Conservation (phyloP, 768 basidiomycete genomes). For the Boletellus emodensis region DNA sequence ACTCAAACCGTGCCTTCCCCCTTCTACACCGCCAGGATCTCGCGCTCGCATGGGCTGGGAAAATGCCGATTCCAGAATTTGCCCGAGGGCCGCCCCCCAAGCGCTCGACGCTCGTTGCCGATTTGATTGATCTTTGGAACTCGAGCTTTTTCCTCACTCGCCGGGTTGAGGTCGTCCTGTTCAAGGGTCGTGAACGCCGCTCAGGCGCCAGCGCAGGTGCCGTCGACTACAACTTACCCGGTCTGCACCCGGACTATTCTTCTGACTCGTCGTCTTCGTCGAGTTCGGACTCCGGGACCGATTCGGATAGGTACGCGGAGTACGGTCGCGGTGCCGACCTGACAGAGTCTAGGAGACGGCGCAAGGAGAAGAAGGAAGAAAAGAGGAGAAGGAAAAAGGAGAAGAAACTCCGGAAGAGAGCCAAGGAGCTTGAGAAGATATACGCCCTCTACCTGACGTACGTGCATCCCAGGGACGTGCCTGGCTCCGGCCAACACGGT, state of each 20-base stretch:
- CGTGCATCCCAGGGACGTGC: slow-evolving; percentile 33
- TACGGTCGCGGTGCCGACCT: slow-evolving; percentile 47
- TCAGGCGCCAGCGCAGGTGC: slow-evolving; percentile 58
- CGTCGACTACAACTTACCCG: slow-evolving; percentile 52
- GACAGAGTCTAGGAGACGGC: slow-evolving; percentile 48
- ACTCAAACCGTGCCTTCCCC: neutral
- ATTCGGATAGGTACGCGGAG: slow-evolving; percentile 38
- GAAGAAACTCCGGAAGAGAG: slow-evolving; percentile 57
- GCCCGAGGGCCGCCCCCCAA: slow-evolving; percentile 48
- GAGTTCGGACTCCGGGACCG: slow-evolving; percentile 42
- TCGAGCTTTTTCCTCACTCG: slow-evolving; percentile 67
- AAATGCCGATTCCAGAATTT: slow-evolving; percentile 58
- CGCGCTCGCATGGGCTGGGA: slow-evolving; percentile 71
- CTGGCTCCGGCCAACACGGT: slow-evolving; percentile 19
- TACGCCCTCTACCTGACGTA: slow-evolving; percentile 64
- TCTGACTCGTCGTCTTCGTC: slow-evolving; percentile 38
- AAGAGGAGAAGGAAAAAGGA: slow-evolving; percentile 60
- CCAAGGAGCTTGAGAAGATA: slow-evolving; percentile 55
- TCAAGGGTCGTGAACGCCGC: slow-evolving; percentile 72
- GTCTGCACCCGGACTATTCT: slow-evolving; percentile 40
- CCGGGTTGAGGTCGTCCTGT: slow-evolving; percentile 77
- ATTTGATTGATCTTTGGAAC: slow-evolving; percentile 80
- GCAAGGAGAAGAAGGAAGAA: slow-evolving; percentile 55
- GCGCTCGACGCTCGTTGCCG: slow-evolving; percentile 57
- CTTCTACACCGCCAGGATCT: slow-evolving; percentile 50